Conservation (phyloP, 129 eudicot genomes). For the Gnaphalium uliginosum region DNA sequence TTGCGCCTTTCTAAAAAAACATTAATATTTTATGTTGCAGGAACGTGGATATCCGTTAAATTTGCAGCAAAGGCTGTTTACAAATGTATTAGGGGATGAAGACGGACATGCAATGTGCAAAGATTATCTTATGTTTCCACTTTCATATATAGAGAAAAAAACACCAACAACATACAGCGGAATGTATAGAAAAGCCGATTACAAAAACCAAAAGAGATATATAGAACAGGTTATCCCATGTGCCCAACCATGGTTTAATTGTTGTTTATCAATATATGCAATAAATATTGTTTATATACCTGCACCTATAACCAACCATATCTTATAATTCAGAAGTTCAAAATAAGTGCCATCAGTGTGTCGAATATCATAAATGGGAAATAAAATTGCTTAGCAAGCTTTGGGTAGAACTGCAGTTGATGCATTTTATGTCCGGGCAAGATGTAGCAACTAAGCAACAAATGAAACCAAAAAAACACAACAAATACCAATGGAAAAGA, state of each 20-base stretch:
- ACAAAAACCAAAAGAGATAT: slow-evolving; percentile 13
- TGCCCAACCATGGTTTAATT: slow-evolving; percentile 11
- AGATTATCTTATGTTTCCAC: background rate
- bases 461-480: background rate
- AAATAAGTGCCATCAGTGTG: background rate
- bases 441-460: background rate
- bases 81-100: background rate
- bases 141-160: slow-evolving; percentile 6
- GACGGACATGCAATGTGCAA: slow-evolving; percentile 14
- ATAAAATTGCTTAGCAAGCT: background rate
- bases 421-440: background rate
- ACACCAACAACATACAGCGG: background rate
- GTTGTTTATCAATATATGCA: slow-evolving; percentile 17
- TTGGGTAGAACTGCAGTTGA: background rate
- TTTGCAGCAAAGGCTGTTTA: slow-evolving; percentile 1
- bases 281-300: slow-evolving; percentile 6
- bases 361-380: background rate
- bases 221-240: background rate
- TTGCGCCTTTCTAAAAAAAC: too few relatives aligned
- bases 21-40: slow-evolving; percentile 25
- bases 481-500: background rate
- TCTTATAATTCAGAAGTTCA: background rate
- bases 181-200: slow-evolving; percentile 19
- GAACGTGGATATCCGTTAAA: slow-evolving; percentile 35
- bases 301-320: background rate